Evolutionary conservation across 306 rosid genomes (phyloP), one percentile per base, ranked within the genome.

Genomic region (Dalbergia cultrata): DNA sequence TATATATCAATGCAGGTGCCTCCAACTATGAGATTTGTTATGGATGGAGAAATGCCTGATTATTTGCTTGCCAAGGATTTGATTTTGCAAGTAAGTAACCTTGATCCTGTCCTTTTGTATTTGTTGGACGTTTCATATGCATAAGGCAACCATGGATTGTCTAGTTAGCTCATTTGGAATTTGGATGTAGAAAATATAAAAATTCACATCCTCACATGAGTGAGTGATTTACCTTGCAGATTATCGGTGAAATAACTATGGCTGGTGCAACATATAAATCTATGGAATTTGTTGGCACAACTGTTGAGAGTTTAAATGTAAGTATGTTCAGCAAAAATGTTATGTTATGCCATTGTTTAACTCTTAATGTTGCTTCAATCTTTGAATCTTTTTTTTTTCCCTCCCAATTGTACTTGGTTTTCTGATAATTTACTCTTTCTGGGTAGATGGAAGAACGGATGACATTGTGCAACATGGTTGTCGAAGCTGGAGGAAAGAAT

Each of bases 31-130:
- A 88, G 94, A 83, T 95, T 95, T 80, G 90, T 93, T 52, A 21
- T 95, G 90, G 97, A 90, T 85, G 99, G 99, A 79, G 97, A 93
- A 80, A 91, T 95, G 99, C 99, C 99, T 9, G 76, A 82, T 86
- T 93, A 91, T 80, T 87, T 95, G 86, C 97, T 95, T 82, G 97
- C 97, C 19, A 95, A 95, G 72, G 99, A 95, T 89, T 88, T 95
- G 82, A 95, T 95, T 87, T 88, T 95, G 82, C 99, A 93, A 72
- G 99, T 93, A 80, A 80, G 84, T 75, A 8, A 39, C 78, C 77
- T 44, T 79, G 75, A 60, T 26, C 77, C 18, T 53, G 16, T 70
- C 31, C 66, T 69, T 80, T 53, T 26, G 26, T 74, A 19, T 79
- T 33, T 67, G 22, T 47, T 41, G 33, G 33, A 59, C 9, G 31